Conservation (phyloP, 768 basidiomycete genomes). For the Kondoa subrosea region DNA sequence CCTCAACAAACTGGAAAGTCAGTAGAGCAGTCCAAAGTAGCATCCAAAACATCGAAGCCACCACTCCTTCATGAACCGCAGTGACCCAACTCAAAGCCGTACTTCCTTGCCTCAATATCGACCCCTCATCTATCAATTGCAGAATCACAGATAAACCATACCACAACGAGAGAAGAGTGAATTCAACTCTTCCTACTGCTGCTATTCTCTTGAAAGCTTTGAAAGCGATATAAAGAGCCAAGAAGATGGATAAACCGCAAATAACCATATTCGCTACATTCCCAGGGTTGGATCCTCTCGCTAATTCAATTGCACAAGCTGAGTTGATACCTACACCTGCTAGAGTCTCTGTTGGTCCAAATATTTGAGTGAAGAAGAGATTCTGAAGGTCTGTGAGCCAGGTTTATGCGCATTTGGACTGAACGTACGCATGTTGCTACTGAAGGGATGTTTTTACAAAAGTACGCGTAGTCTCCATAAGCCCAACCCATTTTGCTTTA, state of each 20-base stretch:
- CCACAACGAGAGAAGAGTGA: slow-evolving; percentile 30
- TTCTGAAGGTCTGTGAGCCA: no score
- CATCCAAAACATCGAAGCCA: slow-evolving; percentile 18
- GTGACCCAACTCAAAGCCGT: slow-evolving; percentile 59
- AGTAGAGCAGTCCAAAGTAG: slow-evolving; percentile 29
- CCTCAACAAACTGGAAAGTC: slow-evolving; percentile 62
- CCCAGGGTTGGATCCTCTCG: slow-evolving; percentile 42
- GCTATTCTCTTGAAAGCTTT: slow-evolving; percentile 54
- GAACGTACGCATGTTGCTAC: slow-evolving; percentile 87
- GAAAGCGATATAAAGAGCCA: slow-evolving; percentile 45
- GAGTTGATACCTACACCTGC: slow-evolving; percentile 75
- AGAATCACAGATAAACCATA: slow-evolving; percentile 25
- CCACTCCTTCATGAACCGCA: slow-evolving; percentile 13
- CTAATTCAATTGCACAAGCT: slow-evolving; percentile 52
- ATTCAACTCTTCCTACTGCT: slow-evolving; percentile 52
- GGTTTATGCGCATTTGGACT: no score
- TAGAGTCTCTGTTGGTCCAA: slow-evolving; percentile 33
- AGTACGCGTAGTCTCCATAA: not conserved
- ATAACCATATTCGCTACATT: slow-evolving; percentile 74
- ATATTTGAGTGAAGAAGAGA: slow-evolving; percentile 51
- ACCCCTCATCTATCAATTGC: slow-evolving; percentile 42
- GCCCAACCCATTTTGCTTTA: not conserved
- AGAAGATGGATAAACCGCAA: slow-evolving; percentile 54
- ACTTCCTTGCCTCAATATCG: slow-evolving; percentile 60
- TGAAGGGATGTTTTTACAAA: slow-evolving; percentile 51